Evolutionary conservation across 2,329 filamentous ascomycete genomes (phyloP), one percentile per base, ranked within the genome.

Genomic region (Aureobasidium sp.): DNA sequence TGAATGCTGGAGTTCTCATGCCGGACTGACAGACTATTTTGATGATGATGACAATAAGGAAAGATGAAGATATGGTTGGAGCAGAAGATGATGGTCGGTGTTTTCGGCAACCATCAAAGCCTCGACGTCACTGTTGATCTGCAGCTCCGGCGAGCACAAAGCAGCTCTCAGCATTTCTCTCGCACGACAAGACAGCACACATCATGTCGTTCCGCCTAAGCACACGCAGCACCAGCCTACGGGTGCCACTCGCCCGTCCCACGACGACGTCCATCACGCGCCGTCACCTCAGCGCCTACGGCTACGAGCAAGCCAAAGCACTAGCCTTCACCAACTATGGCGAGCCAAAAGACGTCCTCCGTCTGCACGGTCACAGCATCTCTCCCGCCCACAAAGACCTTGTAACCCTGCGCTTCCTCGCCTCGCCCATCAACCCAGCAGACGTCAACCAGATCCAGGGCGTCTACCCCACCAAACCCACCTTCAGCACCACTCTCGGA

Each of bases 371-470:
- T 0, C 86, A 92, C 77, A 90, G 88, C 67, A 90, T 93, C 71
- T 87, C 87, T 4, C 89, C 90, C 3, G 82, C 84, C 3, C 83
- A 91, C 65, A 87, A 89, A 52, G 78, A 83, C 61, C 78, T 83
- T 65, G 78, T 95, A 68, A 91, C 93, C 61, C 80, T 99, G 64
- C 90, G 91, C 74, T 87, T 94, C 69, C 89, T 99, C 69, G 90
- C 92, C 36, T 86, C 91, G 0, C 91, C 94, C 62, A 90, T 99
- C 75, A 99, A 99, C 78, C 94, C 94, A 27, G 92, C 94, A 71
- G 94, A 99, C 77, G 90, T 99, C 75, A 99, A 99, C 80, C 93
- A 93, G 70, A 90, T 99, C 70, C 94, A 99, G 79, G 94, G 94
- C 67, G 91, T 93, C 4, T 99, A 99, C 78, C 93, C 93, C 65